Conservation (phyloP, 2,329 filamentous ascomycete genomes). For the Juglanconis sp. region DNA sequence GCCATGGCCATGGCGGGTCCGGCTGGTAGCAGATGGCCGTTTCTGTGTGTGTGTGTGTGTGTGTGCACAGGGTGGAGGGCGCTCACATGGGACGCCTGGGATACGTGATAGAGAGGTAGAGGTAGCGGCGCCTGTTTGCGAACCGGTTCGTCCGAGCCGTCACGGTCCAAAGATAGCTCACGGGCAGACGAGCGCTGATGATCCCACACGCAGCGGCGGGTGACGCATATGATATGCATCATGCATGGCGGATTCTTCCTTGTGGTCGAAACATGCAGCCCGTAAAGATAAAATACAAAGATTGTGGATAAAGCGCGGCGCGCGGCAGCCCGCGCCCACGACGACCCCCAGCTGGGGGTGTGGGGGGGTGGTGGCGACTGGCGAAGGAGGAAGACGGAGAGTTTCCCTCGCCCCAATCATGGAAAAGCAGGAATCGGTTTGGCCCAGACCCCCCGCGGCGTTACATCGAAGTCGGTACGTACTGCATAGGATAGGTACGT, state of each 20-base stretch:
- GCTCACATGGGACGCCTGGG: background rate
- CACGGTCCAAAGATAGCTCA: background rate
- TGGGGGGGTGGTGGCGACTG: background rate
- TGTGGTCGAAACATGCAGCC: slow-evolving; percentile 12
- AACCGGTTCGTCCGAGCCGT: background rate
- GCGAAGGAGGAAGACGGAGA: background rate
- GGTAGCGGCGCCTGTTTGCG: background rate
- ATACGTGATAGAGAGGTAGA: background rate
- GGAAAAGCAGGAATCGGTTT: background rate
- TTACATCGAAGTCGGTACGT: background rate
- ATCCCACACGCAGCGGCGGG: background rate
- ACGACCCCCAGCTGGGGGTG: background rate
- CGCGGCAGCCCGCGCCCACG: background rate
- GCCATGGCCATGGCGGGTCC: too few relatives aligned
- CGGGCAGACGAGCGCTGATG: background rate
- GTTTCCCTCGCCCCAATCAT: background rate
- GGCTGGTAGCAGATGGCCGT: too few relatives aligned
- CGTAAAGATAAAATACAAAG: background rate
- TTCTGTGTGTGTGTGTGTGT: too few relatives aligned
- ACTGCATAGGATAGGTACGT: background rate
- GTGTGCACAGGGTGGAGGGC: too few relatives aligned
- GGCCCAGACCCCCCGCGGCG: background rate
- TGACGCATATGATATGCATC: slow-evolving; percentile 11
- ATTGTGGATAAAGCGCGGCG: background rate
- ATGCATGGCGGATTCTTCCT: slow-evolving; percentile 11